phyloP scores from a whole-genome alignment of 768 basidiomycete species.

The Hebeloma cylindrosporum region DNA sequence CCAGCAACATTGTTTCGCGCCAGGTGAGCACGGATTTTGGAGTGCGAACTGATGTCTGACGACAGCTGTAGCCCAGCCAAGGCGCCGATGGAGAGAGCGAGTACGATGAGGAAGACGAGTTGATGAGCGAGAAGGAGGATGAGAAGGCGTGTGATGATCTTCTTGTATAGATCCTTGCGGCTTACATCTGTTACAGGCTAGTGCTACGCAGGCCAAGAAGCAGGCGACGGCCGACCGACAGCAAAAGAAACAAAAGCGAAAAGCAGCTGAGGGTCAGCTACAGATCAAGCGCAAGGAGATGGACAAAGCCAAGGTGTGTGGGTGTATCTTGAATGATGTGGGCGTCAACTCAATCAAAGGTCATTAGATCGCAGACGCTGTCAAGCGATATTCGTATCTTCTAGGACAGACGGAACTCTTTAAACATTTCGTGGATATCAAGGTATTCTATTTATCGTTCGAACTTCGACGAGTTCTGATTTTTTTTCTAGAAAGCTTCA shows the following conservation, averaged over 20 bases:
- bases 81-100: slow-evolving; percentile 77
- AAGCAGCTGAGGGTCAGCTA: slow-evolving; percentile 68
- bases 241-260: slow-evolving; percentile 51
- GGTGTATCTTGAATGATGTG: neutral
- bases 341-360: slow-evolving; percentile 13
- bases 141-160: slow-evolving; percentile 29
- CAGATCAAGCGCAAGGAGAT: slow-evolving; percentile 75
- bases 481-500: slow-evolving; percentile 63
- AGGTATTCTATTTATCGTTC: slow-evolving; percentile 48
- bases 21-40: slow-evolving; percentile 49
- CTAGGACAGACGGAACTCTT: slow-evolving; percentile 97
- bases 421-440: slow-evolving; percentile 97
- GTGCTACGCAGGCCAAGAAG: slow-evolving; percentile 33
- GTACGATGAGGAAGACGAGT: slow-evolving; percentile 65
- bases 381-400: slow-evolving; percentile 97
- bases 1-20: slow-evolving; percentile 87
- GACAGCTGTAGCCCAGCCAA: slow-evolving; percentile 50
- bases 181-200: slow-evolving; percentile 7
- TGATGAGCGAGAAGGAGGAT: slow-evolving; percentile 53
- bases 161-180: neutral
- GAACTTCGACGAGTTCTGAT: slow-evolving; percentile 3
- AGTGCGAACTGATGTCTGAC: slow-evolving; percentile 1
- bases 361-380: slow-evolving; percentile 80
- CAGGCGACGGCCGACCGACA: slow-evolving; percentile 32
- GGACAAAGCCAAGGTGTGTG: slow-evolving; percentile 80